Base-by-base conservation (phyloP, 2,329 filamentous ascomycete genomes). In the Penicillium sp. region DNA sequence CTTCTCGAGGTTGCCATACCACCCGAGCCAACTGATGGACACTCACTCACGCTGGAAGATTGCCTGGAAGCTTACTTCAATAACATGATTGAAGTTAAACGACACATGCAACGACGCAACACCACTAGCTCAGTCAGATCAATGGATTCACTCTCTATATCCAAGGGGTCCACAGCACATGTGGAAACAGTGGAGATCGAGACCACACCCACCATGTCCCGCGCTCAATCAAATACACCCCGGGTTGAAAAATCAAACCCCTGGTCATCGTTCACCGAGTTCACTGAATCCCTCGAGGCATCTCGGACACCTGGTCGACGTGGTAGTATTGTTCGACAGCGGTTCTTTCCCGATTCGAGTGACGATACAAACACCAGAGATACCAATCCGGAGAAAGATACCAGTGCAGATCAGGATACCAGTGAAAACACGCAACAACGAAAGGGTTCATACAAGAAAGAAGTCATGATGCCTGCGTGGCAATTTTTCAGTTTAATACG, bases 61-160 rank as follows among this genome's bases (percentile, higher is more conserved):
- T 97, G 93, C 67, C 77, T 99, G 19, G 93, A 97, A 72, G 87
- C 89, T 53, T 97, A 97, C 70, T 97, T 97, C 81, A 97, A 97
- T 75, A 93, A 93, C 57, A 84, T 87, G 56, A 91, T 99, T 53
- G 92, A 97, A 68, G 92, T 99, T 3, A 87, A 89, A 64, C 84
- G 93, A 52, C 89, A 93, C 67, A 71, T 89, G 40, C 83, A 87
- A 65, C 80, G 86, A 19, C 81, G 82, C 27, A 84, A 83, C 57
- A 89, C 86, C 1, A 66, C 83, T 17, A 78, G 77, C 31, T 83
- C 82, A 6, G 66, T 67, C 8, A 68, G 65, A 50, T 76, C 75
- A 6, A 52, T 67, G 42, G 75, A 76, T 60, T 75, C 62, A 10
- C 31, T 62, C 10, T 65, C 73, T 4, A 63, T 71, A 31, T 62